Base-by-base conservation (phyloP, 2,329 filamentous ascomycete genomes). In the Intubia oerlemansii region DNA sequence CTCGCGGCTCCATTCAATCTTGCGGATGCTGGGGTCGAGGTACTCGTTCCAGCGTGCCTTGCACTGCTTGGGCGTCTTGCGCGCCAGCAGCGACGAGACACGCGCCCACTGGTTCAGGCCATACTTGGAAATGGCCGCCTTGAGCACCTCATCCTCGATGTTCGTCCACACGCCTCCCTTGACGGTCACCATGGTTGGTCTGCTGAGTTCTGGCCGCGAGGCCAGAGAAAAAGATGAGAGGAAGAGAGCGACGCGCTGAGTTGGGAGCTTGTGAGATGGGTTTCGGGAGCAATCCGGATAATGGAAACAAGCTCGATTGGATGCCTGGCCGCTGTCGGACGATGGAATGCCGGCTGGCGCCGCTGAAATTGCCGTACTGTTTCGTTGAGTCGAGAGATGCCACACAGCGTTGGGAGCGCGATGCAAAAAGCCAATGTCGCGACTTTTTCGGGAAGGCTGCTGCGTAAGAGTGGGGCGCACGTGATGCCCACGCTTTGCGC, bases 31-130 rank as follows among this genome's bases (percentile, higher is more conserved):
- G 13, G 88, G 88, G 47, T 98, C 88, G 40, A 98, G 67, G 85
- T 88, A 98, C 64, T 98, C 85, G 48, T 75, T 72, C 88, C 88
- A 98, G 56, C 88, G 67, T 35, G 88, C 85, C 57, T 98, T 98
- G 69, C 88, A 98, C 57, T 98, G 88, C 57, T 98, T 98, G 29
- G 88, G 74, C 18, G 88, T 95, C 54, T 98, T 98, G 45, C 90
- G 80, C 48, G 85, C 85, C 39, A 98, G 73, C 39, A 98, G 68
- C 33, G 88, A 95, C 32, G 88, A 93, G 38, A 95, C 88, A 52
- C 88, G 85, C 47, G 88, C 85, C 88, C 88, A 98, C 55, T 98
- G 88, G 47, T 92, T 88, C 36, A 92, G 64, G 28, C 82, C 82
- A 61, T 92, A 92, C 51, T 92, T 92, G 41, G 79, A 88, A 38